Percentiles rank a stretch among this genome's conserved stretches.
phyloP scores from a whole-genome alignment of 805 yeast species.

The Yarrowia bubula region DNA sequence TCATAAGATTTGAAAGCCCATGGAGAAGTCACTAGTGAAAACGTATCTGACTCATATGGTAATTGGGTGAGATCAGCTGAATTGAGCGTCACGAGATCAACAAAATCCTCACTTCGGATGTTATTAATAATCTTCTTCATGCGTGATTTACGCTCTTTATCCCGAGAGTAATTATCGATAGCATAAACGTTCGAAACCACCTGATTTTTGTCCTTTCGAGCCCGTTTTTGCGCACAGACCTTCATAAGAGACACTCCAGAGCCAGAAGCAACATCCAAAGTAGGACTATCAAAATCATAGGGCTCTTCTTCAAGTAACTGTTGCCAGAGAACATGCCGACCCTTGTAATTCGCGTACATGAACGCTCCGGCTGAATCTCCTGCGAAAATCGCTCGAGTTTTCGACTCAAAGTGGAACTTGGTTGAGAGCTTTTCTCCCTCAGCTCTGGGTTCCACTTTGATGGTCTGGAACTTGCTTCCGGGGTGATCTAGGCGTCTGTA shows the following conservation, averaged over 20 bases:
- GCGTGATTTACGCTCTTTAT: constrained; percentile 13
- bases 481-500: not conserved
- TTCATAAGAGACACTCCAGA: constrained; percentile 23
- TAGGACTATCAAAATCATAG: constrained; percentile 3
- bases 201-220: not conserved
- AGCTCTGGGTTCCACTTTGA: constrained; percentile 10
- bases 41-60: not conserved
- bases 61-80: constrained; percentile 1
- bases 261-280: constrained; percentile 13
- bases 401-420: constrained; percentile 15
- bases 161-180: constrained; percentile 5
- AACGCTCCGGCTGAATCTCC: constrained; percentile 19
- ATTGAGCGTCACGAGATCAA: constrained; percentile 9
- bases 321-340: constrained; percentile 14
- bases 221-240: constrained; percentile 8
- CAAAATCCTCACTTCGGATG: not conserved
- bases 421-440: constrained; percentile 4
- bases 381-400: not conserved
- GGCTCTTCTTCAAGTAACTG: not conserved
- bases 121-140: constrained; percentile 18
- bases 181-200: not conserved
- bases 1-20: constrained; percentile 14
- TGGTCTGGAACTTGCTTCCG: constrained; percentile 3
- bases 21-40: constrained; percentile 6
- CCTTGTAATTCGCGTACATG: constrained; percentile 26